Evolutionary conservation across 345 rosid genomes (phyloP).

Genomic region (Trapa incisa): DNA sequence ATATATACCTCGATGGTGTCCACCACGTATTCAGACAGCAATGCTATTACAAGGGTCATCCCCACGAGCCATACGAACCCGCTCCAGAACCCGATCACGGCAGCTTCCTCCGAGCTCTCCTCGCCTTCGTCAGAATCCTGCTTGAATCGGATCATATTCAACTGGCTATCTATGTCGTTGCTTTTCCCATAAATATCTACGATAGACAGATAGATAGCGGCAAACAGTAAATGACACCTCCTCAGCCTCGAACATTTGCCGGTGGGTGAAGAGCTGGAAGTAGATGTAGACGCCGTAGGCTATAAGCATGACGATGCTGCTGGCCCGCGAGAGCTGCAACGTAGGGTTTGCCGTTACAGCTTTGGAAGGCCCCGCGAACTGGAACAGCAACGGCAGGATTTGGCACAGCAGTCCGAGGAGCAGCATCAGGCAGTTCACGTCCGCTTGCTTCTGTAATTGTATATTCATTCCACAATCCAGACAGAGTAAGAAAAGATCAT

Average conservation of each 20-base stretch:
- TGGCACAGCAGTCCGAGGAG: conserved; percentile 66
- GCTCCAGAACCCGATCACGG: conserved; percentile 80
- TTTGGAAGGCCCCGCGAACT: conserved; percentile 22
- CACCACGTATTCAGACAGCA: conserved; percentile 73
- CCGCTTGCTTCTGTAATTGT: conserved; percentile 63
- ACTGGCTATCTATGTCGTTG: too few species aligned
- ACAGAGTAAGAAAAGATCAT: too few species aligned
- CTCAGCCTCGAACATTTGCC: conserved; percentile 50
- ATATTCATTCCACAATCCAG: not conserved
- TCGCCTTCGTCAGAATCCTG: conserved; percentile 36
- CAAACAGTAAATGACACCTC: conserved; percentile 16
- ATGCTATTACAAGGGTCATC: conserved; percentile 61
- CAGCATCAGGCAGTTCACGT: conserved; percentile 60
- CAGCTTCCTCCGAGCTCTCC: conserved; percentile 27
- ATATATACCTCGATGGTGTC: conserved; percentile 60
- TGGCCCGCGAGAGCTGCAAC: conserved; percentile 57
- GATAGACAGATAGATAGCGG: too few species aligned
- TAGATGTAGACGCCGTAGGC: conserved; percentile 63
- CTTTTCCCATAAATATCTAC: too few species aligned
- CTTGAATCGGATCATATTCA: not conserved
- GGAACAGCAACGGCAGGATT: conserved; percentile 52
- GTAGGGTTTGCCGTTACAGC: conserved; percentile 24
- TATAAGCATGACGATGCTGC: conserved; percentile 73
- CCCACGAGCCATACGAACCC: conserved; percentile 70
- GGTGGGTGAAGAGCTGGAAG: conserved; percentile 72